Conservation (phyloP, 169 alveolate genomes). For the Theileria orientalis region DNA sequence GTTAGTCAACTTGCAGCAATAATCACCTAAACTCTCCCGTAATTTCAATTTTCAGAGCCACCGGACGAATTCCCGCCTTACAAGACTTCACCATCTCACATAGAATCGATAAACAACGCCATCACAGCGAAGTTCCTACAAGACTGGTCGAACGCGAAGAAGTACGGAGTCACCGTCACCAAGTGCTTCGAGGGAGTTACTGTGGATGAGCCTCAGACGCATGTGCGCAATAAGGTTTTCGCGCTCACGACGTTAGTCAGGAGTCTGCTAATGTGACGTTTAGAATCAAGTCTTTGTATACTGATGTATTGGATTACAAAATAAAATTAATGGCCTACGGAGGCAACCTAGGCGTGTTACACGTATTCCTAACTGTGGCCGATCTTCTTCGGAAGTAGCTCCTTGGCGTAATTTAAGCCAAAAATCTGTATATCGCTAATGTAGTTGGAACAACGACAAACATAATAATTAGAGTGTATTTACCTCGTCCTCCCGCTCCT, state of each 20-base stretch:
- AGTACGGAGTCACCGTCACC: conserved; percentile 15
- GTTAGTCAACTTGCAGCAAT: background rate
- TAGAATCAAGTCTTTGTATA: background rate
- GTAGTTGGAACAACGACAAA: background rate
- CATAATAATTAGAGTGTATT: background rate
- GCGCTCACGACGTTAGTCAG: conserved; percentile 10
- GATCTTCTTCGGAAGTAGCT: conserved; percentile 41
- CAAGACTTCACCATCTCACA: background rate
- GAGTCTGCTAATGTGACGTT: background rate
- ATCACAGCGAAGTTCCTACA: conserved; percentile 11
- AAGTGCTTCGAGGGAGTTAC: conserved; percentile 9
- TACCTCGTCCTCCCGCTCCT: conserved; percentile 57
- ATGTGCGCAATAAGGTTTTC: conserved; percentile 30
- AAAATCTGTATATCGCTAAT: conserved; percentile 9
- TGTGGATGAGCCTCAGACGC: background rate
- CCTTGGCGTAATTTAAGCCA: conserved; percentile 53
- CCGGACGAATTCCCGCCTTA: background rate
- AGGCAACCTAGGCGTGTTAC: conserved; percentile 54
- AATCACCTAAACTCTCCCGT: background rate
- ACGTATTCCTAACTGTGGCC: conserved; percentile 16
- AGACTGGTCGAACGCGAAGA: conserved; percentile 8
- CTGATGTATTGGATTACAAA: background rate
- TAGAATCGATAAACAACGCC: background rate
- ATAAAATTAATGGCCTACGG: conserved; percentile 42
- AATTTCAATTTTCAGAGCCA: background rate